These are phyloP conservation scores for Pyrenochaeta sp. DNA, from an alignment of 2,329 filamentous ascomycete genomes.

Conservation along the genomic window DNA sequence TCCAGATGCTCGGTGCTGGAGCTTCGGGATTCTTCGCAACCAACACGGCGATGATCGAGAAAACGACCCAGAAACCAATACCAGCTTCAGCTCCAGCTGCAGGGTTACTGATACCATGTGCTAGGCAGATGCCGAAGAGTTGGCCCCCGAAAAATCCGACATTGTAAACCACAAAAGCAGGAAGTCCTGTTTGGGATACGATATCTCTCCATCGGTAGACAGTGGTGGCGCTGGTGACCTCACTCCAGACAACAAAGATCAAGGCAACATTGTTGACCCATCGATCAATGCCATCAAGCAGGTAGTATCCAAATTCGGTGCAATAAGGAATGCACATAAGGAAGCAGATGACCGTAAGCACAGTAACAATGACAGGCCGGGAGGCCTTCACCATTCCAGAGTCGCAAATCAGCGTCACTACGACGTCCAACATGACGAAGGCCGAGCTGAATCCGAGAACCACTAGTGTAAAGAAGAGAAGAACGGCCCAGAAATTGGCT, in stretches of 20 bases:
- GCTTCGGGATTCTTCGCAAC: conserved; percentile 55
- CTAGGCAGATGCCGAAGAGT: conserved; percentile 60
- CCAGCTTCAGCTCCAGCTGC: conserved; percentile 60
- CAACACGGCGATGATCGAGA: conserved; percentile 49
- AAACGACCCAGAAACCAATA: conserved; percentile 60
- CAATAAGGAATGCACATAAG: conserved; percentile 64
- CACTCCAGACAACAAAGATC: conserved; percentile 62
- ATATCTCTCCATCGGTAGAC: conserved; percentile 62
- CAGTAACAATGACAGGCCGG: conserved; percentile 59
- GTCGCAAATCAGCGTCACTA: conserved; percentile 63
- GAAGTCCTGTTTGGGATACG: conserved; percentile 53
- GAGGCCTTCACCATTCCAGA: conserved; percentile 56
- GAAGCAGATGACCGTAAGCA: conserved; percentile 59
- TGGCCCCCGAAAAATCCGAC: conserved; percentile 62
- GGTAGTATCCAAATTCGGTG: conserved; percentile 65
- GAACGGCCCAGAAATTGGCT: conserved; percentile 65
- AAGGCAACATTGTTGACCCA: conserved; percentile 65
- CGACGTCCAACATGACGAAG: conserved; percentile 66
- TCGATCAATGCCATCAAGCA: conserved; percentile 62
- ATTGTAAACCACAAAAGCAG: conserved; percentile 57
- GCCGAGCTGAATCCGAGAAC: conserved; percentile 66
- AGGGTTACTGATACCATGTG: conserved; percentile 53
- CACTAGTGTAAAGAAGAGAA: conserved; percentile 66
- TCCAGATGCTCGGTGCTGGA: conserved; percentile 54
- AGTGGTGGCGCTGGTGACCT: conserved; percentile 62